Evolutionary conservation across 139 green algal genomes (phyloP).

Genomic region (Chlorella sp.): DNA sequence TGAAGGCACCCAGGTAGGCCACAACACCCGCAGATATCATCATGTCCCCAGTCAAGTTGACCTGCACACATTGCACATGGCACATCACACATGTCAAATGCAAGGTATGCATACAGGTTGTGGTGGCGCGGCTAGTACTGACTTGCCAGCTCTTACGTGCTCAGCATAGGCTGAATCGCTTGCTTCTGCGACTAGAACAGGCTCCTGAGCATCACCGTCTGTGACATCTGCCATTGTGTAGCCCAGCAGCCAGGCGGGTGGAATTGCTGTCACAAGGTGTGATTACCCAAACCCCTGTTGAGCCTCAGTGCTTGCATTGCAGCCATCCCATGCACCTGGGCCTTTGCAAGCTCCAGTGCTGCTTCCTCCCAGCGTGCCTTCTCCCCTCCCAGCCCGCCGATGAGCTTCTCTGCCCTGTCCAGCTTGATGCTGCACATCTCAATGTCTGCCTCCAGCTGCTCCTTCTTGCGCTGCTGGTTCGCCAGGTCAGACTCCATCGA

Average conservation of each 20-base stretch:
- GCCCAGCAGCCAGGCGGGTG: no score
- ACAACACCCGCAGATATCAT: conserved; percentile 58
- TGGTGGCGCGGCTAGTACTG: no score
- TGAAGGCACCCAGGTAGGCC: conserved; percentile 71
- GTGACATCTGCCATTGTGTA: no score
- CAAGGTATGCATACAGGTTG: no score
- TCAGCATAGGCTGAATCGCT: no score
- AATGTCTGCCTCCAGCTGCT: conserved; percentile 59
- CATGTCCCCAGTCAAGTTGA: conserved; percentile 74
- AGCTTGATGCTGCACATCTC: conserved; percentile 65
- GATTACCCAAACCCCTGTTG: no score
- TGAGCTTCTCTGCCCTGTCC: conserved; percentile 62
- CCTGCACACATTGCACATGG: conserved; percentile 38
- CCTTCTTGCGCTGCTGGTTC: conserved; percentile 58
- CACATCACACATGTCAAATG: no score
- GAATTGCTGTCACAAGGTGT: no score
- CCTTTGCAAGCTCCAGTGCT: conserved; percentile 38
- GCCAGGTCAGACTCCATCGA: conserved; percentile 62
- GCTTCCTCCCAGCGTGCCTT: conserved; percentile 56
- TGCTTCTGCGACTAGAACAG: no score
- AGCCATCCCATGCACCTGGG: conserved; percentile 25
- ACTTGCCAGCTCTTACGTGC: no score
- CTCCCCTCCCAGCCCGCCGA: conserved; percentile 55
- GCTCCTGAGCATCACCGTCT: no score
- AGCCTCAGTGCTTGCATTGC: no score